A percentile compares a stretch with the other conserved stretches of the same genome.
phyloP scores from a whole-genome alignment of 148 eudicot species.

The Amaranthus hypochondriacus region DNA sequence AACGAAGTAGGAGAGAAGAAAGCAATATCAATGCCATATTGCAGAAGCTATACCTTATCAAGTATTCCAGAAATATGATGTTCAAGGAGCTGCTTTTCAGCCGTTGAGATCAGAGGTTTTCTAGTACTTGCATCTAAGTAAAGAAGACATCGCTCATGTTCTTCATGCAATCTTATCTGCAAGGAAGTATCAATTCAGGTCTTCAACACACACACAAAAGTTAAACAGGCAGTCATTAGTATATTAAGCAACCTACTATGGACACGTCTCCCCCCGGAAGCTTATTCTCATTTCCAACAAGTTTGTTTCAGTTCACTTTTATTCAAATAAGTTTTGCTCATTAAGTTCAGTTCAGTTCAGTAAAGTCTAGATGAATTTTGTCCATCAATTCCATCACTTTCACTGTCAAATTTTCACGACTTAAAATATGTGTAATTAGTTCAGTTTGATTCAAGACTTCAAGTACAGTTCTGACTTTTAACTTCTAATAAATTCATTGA shows the following conservation, averaged over 20 bases:
- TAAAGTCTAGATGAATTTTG: too few species aligned
- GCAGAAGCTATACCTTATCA: slow-evolving; percentile 60
- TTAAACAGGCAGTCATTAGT: background rate
- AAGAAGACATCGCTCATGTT: slow-evolving; percentile 81
- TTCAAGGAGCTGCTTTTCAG: slow-evolving; percentile 88
- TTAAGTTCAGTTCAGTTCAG: too few species aligned
- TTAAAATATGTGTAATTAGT: too few species aligned
- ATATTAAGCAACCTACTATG: background rate
- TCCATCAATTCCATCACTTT: too few species aligned
- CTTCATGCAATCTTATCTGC: slow-evolving; percentile 91
- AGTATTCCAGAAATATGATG: slow-evolving; percentile 81
- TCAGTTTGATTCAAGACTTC: too few species aligned
- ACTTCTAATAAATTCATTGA: too few species aligned
- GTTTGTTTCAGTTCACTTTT: too few species aligned
- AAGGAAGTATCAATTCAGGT: slow-evolving; percentile 23
- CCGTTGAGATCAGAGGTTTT: slow-evolving; percentile 76
- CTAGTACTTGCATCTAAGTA: slow-evolving; percentile 87
- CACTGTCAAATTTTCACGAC: too few species aligned
- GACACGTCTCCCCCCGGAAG: too few species aligned
- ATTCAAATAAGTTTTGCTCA: too few species aligned
- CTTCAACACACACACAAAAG: background rate
- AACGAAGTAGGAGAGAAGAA: background rate
- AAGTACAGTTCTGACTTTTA: too few species aligned
- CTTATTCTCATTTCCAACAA: too few species aligned
- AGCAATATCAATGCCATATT: background rate